These are phyloP conservation scores for Novymonas esmeraldas DNA, from an alignment of 208 protist species.

Conservation along the genomic window DNA sequence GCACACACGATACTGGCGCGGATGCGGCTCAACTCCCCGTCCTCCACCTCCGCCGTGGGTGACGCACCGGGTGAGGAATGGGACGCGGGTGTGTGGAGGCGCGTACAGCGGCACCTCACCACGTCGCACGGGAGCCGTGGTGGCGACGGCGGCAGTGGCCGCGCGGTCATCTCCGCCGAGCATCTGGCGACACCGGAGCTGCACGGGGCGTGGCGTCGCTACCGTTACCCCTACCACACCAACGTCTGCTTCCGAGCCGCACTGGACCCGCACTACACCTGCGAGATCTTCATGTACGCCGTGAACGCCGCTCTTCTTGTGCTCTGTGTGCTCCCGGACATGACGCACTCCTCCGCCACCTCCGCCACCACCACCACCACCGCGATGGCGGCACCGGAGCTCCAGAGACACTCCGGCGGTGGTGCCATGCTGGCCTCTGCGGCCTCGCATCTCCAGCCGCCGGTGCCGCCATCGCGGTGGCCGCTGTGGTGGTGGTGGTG, in stretches of 20 bases:
- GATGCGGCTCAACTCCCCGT: conserved; percentile 13
- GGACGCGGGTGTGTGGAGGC: conserved; percentile 17
- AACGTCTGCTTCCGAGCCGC: conserved; percentile 40
- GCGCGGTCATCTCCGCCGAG: not conserved
- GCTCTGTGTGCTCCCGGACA: conserved; percentile 15
- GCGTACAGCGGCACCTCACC: conserved; percentile 1
- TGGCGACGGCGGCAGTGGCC: not conserved
- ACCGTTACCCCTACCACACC: conserved; percentile 23
- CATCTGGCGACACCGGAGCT: not conserved
- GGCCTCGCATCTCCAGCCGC: not conserved
- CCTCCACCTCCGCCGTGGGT: too few species aligned
- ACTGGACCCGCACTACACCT: conserved; percentile 83
- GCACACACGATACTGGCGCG: conserved; percentile 56
- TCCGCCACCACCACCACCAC: not conserved
- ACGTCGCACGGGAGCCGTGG: not conserved
- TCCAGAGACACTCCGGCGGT: too few species aligned
- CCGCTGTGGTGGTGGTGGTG: not conserved
- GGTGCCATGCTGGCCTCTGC: not conserved
- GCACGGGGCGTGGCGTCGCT: conserved; percentile 21
- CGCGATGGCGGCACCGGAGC: not conserved
- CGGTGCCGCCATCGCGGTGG: too few species aligned
- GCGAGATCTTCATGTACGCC: conserved; percentile 73
- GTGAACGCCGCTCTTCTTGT: conserved; percentile 38
- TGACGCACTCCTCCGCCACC: too few species aligned
- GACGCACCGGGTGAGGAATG: not conserved